Percentiles rank a stretch among this genome's conserved stretches.
phyloP scores from a whole-genome alignment of 1,284 basidiomycete genomes.

The Cystobasidiaceae sp. region DNA sequence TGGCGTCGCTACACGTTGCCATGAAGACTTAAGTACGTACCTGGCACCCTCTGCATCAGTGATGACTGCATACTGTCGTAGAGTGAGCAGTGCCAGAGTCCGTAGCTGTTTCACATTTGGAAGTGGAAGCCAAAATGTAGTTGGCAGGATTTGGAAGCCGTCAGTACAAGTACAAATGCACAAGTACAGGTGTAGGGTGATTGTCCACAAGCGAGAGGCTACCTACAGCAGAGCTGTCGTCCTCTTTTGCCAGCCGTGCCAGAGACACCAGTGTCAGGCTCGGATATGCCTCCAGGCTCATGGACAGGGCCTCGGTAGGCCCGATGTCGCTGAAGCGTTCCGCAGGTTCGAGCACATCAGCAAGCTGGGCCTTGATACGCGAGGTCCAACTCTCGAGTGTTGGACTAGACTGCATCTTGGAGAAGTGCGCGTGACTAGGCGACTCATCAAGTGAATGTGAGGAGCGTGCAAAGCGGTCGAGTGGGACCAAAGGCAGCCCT shows the following conservation, averaged over 20 bases:
- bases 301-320: constrained; percentile 9
- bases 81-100: too few species aligned
- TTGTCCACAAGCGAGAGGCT: neutral
- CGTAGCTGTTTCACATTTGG: too few species aligned
- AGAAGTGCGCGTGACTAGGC: too few species aligned
- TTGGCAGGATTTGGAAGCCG: neutral
- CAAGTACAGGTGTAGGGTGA: neutral
- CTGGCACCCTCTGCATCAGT: too few species aligned
- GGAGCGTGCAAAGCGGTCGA: too few species aligned
- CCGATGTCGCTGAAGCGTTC: constrained; percentile 6
- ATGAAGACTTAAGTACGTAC: too few species aligned
- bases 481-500: too few species aligned
- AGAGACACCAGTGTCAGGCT: constrained; percentile 11
- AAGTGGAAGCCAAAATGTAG: too few species aligned
- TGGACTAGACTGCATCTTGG: neutral
- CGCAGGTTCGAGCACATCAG: constrained; percentile 16
- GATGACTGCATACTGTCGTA: too few species aligned
- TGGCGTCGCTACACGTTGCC: too few species aligned
- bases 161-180: neutral
- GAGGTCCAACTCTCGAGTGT: constrained; percentile 15
- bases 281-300: neutral
- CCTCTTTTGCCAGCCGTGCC: constrained; percentile 14
- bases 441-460: too few species aligned
- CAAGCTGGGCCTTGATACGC: neutral
- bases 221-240: constrained; percentile 11